phyloP scores from a whole-genome alignment of 805 yeast species.

The Metschnikowia rubicola region DNA sequence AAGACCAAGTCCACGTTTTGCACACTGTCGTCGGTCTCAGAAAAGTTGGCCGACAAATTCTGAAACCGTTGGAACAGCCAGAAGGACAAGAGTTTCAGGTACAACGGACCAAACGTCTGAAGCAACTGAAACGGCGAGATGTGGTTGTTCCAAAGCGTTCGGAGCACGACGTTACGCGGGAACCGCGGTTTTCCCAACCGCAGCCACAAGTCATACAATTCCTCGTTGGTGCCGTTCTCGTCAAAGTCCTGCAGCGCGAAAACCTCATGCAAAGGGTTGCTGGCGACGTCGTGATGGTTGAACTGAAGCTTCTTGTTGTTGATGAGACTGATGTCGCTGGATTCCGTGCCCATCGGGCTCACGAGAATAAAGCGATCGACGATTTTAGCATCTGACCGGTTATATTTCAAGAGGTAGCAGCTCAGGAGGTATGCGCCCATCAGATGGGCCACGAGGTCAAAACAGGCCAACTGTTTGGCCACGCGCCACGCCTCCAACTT shows the following conservation, averaged over 20 bases:
- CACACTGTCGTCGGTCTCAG: not conserved
- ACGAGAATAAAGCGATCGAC: constrained; percentile 28
- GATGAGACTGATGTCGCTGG: constrained; percentile 33
- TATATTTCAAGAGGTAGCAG: constrained; percentile 40
- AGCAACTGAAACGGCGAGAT: constrained; percentile 39
- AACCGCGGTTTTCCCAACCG: constrained; percentile 36
- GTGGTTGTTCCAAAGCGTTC: constrained; percentile 36
- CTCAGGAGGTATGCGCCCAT: constrained; percentile 43
- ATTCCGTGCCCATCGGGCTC: constrained; percentile 45
- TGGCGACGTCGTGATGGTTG: constrained; percentile 33
- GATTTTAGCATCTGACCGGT: constrained; percentile 8
- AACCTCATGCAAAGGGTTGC: constrained; percentile 37
- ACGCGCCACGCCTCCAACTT: constrained; percentile 36
- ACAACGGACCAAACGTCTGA: constrained; percentile 38
- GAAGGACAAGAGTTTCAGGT: constrained; percentile 37
- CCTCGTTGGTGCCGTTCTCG: constrained; percentile 18
- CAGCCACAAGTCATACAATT: constrained; percentile 26
- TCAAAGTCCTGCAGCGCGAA: constrained; percentile 18
- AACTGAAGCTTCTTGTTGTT: constrained; percentile 29
- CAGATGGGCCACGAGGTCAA: constrained; percentile 37
- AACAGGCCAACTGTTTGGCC: constrained; percentile 20
- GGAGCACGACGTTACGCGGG: constrained; percentile 30
- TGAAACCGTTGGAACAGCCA: constrained; percentile 41
- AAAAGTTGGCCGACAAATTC: constrained; percentile 23
- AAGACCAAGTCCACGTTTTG: constrained; percentile 23